Conservation (phyloP, 768 basidiomycete species). For the Lactarius vividus region DNA sequence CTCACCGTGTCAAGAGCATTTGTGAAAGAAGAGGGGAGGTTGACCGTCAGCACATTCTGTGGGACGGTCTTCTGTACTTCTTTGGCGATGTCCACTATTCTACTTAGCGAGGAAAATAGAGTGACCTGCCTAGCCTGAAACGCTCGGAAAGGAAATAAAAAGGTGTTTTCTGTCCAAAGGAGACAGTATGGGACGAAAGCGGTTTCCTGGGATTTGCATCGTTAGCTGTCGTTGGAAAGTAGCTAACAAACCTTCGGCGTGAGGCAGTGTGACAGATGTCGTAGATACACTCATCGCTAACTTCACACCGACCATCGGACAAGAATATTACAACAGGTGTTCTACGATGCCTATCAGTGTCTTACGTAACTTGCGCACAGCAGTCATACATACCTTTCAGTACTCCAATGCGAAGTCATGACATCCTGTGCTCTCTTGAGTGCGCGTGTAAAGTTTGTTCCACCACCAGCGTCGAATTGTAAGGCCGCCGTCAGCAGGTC, state of each 20-base stretch:
- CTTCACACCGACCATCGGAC: slow-evolving; percentile 50
- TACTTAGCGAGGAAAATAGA: slow-evolving; percentile 35
- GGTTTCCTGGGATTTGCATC: slow-evolving; percentile 41
- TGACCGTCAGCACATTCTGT: slow-evolving; percentile 34
- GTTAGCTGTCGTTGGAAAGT: background rate
- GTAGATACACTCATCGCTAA: slow-evolving; percentile 39
- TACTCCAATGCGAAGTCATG: slow-evolving; percentile 50
- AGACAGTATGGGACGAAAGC: slow-evolving; percentile 54
- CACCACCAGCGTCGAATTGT: slow-evolving; percentile 32
- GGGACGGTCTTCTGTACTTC: slow-evolving; percentile 47
- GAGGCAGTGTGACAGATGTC: slow-evolving; percentile 44
- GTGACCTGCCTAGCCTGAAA: background rate
- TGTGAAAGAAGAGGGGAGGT: slow-evolving; percentile 45
- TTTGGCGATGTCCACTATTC: slow-evolving; percentile 51
- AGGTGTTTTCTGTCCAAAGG: slow-evolving; percentile 42
- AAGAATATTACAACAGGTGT: slow-evolving; percentile 54
- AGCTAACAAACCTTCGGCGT: slow-evolving; percentile 40
- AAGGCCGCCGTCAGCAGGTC: slow-evolving; percentile 42
- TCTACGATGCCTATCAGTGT: slow-evolving; percentile 32
- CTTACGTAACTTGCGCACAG: background rate
- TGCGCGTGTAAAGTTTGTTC: slow-evolving; percentile 47
- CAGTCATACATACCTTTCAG: slow-evolving; percentile 39
- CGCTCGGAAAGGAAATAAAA: background rate
- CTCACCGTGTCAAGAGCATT: slow-evolving; percentile 51
- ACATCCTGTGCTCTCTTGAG: slow-evolving; percentile 36